These are phyloP conservation scores for Solanum hybrid DNA, from an alignment of 305 asterid genomes.

Conservation along the genomic window DNA sequence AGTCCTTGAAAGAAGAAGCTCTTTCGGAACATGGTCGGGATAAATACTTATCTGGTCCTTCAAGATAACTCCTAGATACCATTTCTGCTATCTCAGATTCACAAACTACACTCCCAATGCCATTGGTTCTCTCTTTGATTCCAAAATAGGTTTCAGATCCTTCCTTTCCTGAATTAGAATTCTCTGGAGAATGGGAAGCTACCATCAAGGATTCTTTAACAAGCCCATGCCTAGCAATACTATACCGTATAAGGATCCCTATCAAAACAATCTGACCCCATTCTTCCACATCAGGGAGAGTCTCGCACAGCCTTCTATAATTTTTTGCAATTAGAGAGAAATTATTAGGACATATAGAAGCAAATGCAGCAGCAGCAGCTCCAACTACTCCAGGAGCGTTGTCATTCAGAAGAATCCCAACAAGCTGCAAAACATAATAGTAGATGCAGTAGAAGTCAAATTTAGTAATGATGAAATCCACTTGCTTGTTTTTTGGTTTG, in stretches of 20 bases:
- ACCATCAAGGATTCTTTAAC: slow-evolving; percentile 82
- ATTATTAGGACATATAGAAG: slow-evolving; percentile 83
- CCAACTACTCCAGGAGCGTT: slow-evolving; percentile 94
- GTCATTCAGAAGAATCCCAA: slow-evolving; percentile 79
- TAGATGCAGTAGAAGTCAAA: slow-evolving; percentile 5
- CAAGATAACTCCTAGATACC: slow-evolving; percentile 76
- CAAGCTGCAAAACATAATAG: slow-evolving; percentile 40
- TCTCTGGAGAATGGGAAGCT: slow-evolving; percentile 22
- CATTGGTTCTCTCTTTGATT: slow-evolving; percentile 21
- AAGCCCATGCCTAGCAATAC: slow-evolving; percentile 84
- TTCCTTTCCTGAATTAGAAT: slow-evolving; percentile 28
- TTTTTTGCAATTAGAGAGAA: slow-evolving; percentile 69
- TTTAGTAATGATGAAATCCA: background rate
- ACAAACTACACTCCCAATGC: slow-evolving; percentile 19
- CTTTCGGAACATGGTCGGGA: slow-evolving; percentile 44
- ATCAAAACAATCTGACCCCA: slow-evolving; percentile 93
- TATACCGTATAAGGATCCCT: slow-evolving; percentile 78
- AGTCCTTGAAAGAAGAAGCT: slow-evolving; percentile 39
- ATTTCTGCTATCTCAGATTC: slow-evolving; percentile 52
- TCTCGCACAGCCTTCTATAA: slow-evolving; percentile 78
- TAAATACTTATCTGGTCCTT: slow-evolving; percentile 85
- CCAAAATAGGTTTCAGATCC: slow-evolving; percentile 30
- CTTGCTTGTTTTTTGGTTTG: background rate
- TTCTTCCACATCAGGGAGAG: slow-evolving; percentile 94
- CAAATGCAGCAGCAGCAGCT: slow-evolving; percentile 95